These are phyloP conservation scores for Esteya vermicola DNA, from an alignment of 2,329 filamentous ascomycete genomes.

Conservation along the genomic window DNA sequence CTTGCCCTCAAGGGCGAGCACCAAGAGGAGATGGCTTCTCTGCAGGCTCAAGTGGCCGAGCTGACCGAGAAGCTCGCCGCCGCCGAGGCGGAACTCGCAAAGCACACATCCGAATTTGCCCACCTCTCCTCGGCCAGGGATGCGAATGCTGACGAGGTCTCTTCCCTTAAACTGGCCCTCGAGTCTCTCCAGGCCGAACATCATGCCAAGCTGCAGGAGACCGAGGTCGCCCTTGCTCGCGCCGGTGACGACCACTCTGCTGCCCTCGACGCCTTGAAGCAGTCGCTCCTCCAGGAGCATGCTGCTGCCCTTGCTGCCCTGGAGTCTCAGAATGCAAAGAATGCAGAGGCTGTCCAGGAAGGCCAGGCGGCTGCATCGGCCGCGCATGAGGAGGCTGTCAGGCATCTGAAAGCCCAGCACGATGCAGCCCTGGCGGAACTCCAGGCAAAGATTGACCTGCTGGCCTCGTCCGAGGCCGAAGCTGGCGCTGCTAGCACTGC, in stretches of 20 bases:
- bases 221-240: constrained; percentile 21
- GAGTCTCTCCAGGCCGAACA: constrained; percentile 29
- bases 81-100: constrained; percentile 35
- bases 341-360: constrained; percentile 34
- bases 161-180: constrained; percentile 34
- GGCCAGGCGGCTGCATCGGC: constrained; percentile 26
- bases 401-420: constrained; percentile 35
- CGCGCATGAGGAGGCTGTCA: constrained; percentile 33
- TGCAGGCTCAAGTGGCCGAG: constrained; percentile 33
- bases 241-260: constrained; percentile 31
- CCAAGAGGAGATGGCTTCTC: constrained; percentile 29
- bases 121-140: constrained; percentile 35
- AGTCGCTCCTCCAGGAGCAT: constrained; percentile 35
- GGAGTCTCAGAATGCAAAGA: constrained; percentile 39
- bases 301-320: constrained; percentile 31
- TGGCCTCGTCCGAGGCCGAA: constrained; percentile 16
- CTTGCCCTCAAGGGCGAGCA: constrained; percentile 35
- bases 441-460: constrained; percentile 23
- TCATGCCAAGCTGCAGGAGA: constrained; percentile 21
- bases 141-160: constrained; percentile 31
- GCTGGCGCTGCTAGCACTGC: constrained; percentile 29
- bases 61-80: constrained; percentile 33
- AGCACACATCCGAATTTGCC: constrained; percentile 32
- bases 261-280: constrained; percentile 35
- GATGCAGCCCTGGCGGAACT: constrained; percentile 32